Conservation (phyloP, 2,329 filamentous ascomycete species). For the Chaetomiaceae sp. region DNA sequence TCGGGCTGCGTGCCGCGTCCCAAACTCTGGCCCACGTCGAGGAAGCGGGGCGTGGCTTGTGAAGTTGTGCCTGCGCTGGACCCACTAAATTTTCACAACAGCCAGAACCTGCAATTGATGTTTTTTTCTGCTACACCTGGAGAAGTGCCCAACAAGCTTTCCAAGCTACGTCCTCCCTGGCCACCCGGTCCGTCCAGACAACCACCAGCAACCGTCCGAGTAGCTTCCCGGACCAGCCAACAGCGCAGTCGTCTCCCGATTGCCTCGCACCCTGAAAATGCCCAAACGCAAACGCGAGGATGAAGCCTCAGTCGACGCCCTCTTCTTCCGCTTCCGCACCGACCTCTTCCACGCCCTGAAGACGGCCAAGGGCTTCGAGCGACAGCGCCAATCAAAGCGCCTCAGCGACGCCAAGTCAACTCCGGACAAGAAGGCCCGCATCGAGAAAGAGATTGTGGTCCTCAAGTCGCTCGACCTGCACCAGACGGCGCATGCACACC, state of each 20-base stretch:
- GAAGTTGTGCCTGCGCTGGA: neutral
- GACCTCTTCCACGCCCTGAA: conserved; percentile 63
- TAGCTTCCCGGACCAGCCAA: too few relatives aligned
- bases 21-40: neutral
- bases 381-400: conserved; percentile 65
- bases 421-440: conserved; percentile 47
- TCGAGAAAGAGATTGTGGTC: conserved; percentile 55
- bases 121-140: neutral
- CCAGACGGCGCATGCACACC: conserved; percentile 50
- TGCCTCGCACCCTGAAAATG: too few relatives aligned
- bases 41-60: neutral
- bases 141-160: too few relatives aligned
- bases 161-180: too few relatives aligned
- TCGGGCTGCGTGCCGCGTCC: neutral
- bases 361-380: conserved; percentile 67
- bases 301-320: conserved; percentile 41
- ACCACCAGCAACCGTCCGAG: too few relatives aligned
- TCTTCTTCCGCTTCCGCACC: conserved; percentile 50
- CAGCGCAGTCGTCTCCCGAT: too few relatives aligned
- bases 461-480: conserved; percentile 55
- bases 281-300: conserved; percentile 51
- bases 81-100: conserved; percentile 12
- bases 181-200: too few relatives aligned
- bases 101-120: neutral
- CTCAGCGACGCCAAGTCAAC: conserved; percentile 42